Conservation (phyloP, 2,329 filamentous ascomycete species). For the Colletotrichum caudatum region DNA sequence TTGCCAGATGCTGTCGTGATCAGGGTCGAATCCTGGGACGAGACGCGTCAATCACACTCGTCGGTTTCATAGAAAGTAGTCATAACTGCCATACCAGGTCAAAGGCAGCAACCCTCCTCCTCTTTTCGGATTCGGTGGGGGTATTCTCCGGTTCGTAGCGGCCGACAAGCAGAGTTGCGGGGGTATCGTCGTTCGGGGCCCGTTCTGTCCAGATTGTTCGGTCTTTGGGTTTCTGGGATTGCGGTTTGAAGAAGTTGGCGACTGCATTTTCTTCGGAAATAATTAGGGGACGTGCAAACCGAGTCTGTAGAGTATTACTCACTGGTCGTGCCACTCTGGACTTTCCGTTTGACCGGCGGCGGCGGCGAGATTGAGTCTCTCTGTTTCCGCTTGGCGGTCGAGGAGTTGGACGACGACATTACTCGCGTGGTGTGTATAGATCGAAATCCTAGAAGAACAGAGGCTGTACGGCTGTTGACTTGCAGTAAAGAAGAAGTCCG, state of each 20-base stretch:
- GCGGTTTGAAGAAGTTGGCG: constrained; percentile 87
- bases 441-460: not conserved
- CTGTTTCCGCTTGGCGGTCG: constrained; percentile 52
- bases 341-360: constrained; percentile 64
- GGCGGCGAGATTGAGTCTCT: constrained; percentile 65
- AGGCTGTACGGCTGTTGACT: not conserved
- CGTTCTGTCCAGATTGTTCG: constrained; percentile 78
- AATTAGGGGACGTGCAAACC: not conserved
- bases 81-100: constrained; percentile 65
- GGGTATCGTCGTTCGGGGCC: constrained; percentile 61
- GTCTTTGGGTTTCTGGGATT: constrained; percentile 86
- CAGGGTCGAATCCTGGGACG: constrained; percentile 82
- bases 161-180: constrained; percentile 78
- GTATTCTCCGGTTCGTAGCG: constrained; percentile 68
- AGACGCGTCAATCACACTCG: constrained; percentile 18
- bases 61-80: not conserved
- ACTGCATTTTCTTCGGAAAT: constrained; percentile 71
- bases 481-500: not conserved
- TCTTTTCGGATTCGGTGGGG: constrained; percentile 50
- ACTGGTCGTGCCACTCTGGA: constrained; percentile 66
- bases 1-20: constrained; percentile 85
- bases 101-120: constrained; percentile 76
- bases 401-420: constrained; percentile 33
- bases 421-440: not conserved
- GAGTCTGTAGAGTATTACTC: constrained; percentile 40